Evolutionary conservation across 78 protist species (phyloP).

Genomic region (Dictyostelium brefeldianum): DNA sequence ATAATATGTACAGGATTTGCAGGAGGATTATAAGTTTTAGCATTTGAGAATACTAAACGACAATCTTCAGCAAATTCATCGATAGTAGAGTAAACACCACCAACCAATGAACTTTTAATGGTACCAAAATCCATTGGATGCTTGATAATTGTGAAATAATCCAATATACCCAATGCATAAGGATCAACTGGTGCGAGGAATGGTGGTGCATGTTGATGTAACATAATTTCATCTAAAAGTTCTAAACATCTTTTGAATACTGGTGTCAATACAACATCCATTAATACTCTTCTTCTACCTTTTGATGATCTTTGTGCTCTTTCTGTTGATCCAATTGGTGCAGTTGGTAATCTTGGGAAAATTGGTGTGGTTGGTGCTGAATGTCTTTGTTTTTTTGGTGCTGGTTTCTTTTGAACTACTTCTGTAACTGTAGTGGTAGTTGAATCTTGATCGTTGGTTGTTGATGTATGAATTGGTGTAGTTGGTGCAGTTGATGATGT

Average conservation of each 20-base stretch:
- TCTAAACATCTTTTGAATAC: conserved; percentile 58
- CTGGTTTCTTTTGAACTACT: background rate
- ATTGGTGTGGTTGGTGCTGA: conserved; percentile 15
- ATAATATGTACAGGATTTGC: conserved; percentile 72
- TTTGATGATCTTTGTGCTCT: conserved; percentile 65
- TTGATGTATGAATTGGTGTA: background rate
- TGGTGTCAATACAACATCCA: conserved; percentile 10
- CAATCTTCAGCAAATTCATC: conserved; percentile 65
- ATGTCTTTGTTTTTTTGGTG: conserved; percentile 10
- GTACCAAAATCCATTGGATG: conserved; percentile 96
- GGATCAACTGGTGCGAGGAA: conserved; percentile 95
- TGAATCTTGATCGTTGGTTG: background rate
- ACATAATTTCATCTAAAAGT: conserved; percentile 11
- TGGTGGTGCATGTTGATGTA: conserved; percentile 37
- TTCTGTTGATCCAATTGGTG: background rate
- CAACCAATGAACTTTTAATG: conserved; percentile 65
- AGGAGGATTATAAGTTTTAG: conserved; percentile 65
- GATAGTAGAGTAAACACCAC: conserved; percentile 42
- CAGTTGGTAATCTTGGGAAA: background rate
- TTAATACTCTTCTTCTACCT: conserved; percentile 16
- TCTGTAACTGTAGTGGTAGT: background rate
- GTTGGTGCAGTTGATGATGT: conserved; percentile 2
- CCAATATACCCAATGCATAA: conserved; percentile 85
- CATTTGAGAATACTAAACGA: conserved; percentile 70
- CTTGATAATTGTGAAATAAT: conserved; percentile 87